Conservation (phyloP, 1,139 yeast species). For the Pichia cactophila region DNA sequence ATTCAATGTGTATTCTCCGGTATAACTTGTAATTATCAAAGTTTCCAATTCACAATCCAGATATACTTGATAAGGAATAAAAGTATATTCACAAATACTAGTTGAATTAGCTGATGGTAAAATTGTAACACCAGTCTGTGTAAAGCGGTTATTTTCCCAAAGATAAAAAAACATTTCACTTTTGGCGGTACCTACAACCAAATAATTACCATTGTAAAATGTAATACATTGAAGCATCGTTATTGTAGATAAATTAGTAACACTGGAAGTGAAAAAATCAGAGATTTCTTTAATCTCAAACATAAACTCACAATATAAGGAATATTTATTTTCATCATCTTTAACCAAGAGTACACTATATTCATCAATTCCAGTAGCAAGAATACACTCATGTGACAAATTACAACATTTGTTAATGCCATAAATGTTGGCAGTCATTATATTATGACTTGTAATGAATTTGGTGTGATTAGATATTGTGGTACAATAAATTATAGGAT, state of each 20-base stretch:
- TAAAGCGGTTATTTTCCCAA: background rate
- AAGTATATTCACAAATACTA: background rate
- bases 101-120: background rate
- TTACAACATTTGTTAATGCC: background rate
- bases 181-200: background rate
- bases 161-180: background rate
- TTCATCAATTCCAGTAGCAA: background rate
- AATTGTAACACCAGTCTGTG: background rate
- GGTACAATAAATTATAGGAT: background rate
- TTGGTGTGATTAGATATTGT: background rate
- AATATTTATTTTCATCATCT: background rate
- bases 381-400: background rate
- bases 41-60: background rate
- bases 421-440: background rate
- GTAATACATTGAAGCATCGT: background rate
- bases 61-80: slow-evolving; percentile 4
- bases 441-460: background rate
- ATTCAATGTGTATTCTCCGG: slow-evolving; percentile 9
- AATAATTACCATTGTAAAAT: background rate
- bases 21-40: slow-evolving; percentile 8
- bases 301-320: background rate
- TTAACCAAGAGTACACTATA: background rate
- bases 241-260: background rate
- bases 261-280: background rate
- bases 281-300: background rate